Evolutionary conservation across 2,329 filamentous ascomycete species (phyloP).

Genomic region (Cadophora gregata): DNA sequence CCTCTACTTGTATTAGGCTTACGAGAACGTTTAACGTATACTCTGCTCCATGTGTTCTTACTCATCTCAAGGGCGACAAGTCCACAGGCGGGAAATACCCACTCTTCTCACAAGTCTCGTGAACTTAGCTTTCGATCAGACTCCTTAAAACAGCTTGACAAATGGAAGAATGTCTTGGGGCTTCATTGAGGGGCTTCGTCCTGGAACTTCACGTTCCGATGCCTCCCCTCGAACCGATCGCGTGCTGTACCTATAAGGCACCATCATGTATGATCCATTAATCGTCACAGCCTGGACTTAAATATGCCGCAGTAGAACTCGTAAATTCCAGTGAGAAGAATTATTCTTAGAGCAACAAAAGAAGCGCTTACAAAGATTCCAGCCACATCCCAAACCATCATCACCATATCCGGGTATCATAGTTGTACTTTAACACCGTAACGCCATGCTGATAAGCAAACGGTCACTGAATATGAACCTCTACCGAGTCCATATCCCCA

Average conservation of each 20-base stretch:
- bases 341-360: neutral
- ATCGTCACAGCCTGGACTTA: too few species aligned
- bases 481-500: constrained; percentile 75
- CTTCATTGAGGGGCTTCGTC: neutral
- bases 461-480: constrained; percentile 57
- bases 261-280: too few species aligned
- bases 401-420: constrained; percentile 33
- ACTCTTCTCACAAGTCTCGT: neutral
- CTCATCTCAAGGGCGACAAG: neutral
- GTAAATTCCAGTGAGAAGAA: neutral
- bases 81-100: neutral
- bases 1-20: too few species aligned
- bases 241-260: too few species aligned
- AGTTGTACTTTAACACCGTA: constrained; percentile 13
- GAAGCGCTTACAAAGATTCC: neutral
- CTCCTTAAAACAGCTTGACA: neutral
- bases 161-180: neutral
- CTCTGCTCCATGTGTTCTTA: too few species aligned
- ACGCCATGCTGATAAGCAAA: constrained; percentile 25
- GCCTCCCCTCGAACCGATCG: too few species aligned
- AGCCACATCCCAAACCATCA: neutral
- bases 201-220: too few species aligned
- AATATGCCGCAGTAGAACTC: neutral
- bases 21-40: too few species aligned
- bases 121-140: neutral